Evolutionary conservation across 2,329 filamentous ascomycete genomes (phyloP).

Genomic region (Aulographum hederae): DNA sequence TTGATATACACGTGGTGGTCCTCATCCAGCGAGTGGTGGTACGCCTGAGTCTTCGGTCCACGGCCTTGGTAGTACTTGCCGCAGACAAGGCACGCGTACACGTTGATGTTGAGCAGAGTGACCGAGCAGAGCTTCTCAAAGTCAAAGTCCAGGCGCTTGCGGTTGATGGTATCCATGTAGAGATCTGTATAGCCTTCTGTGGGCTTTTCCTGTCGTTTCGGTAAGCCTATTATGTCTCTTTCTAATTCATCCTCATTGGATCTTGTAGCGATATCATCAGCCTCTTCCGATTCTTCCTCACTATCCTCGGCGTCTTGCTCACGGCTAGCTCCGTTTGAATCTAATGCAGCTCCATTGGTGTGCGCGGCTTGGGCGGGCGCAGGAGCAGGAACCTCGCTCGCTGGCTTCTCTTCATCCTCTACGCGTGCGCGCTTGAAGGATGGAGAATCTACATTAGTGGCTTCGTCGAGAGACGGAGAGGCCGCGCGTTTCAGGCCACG

Average conservation of each 20-base stretch:
- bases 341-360: constrained; percentile 8
- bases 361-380: constrained; percentile 13
- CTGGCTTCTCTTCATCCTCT: constrained; percentile 20
- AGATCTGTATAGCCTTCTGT: constrained; percentile 84
- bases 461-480: constrained; percentile 24
- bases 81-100: constrained; percentile 93
- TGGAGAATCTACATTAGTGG: constrained; percentile 22
- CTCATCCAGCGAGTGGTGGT: constrained; percentile 90
- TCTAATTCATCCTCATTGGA: constrained; percentile 11
- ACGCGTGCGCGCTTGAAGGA: constrained; percentile 28
- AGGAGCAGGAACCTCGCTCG: constrained; percentile 10
- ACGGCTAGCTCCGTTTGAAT: constrained; percentile 15
- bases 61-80: constrained; percentile 96
- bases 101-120: constrained; percentile 93
- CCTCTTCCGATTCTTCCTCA: constrained; percentile 18
- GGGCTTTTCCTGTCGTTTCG: constrained; percentile 55
- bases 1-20: constrained; percentile 98
- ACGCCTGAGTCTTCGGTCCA: constrained; percentile 85
- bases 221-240: constrained; percentile 22
- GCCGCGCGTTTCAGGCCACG: constrained; percentile 30
- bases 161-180: constrained; percentile 93
- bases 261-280: constrained; percentile 12
- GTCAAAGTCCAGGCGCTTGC: constrained; percentile 86
- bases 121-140: constrained; percentile 98
- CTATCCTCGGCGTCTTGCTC: constrained; percentile 17